Base-by-base conservation (phyloP, 2,329 filamentous ascomycete genomes). In the Aspergillus proliferans region DNA sequence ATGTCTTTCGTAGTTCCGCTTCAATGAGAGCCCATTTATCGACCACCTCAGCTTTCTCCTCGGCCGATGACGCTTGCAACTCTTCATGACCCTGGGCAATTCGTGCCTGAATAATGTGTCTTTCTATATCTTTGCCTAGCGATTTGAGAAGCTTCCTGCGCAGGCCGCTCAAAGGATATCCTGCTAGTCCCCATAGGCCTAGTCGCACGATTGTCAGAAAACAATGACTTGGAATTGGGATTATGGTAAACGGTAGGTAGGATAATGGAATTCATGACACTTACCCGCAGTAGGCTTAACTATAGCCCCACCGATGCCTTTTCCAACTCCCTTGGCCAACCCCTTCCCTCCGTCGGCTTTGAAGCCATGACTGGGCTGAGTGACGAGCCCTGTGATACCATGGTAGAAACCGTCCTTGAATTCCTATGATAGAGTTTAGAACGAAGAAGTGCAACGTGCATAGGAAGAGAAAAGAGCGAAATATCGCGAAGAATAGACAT, bases 181-280 rank as follows among this genome's bases (percentile, higher is more conserved):
- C 52, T 14, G 52, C 28, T 18, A 55, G 19, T 1, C 52, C 52
- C 50, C 50, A 55, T 21, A 55, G 19, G 12, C 52, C 52, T 55
- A 26, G n/a, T 24, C 10, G 5, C 3, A 38, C 15, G 14, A 7
- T 14, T 15, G 6, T 19, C 28, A 22, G 42, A 14, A n/a, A 4
- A n/a, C 6, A 4, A 15, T 9, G 6, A 0, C 5, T 43, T 7
- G 8, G 6, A 8, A 26, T 26, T 26, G 24, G 21, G 4, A 21
- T 21, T 21, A 21, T 21, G 3, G 3, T 21, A 4, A 21, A 21
- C 4, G 3, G 21, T 21, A 21, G 21, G 24, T 6, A 30, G n/a
- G 1, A 30, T 33, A 3, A 15, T 2, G 9, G 12, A 15, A 6
- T n/a, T 6, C 14, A 14, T 38, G 12, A 26, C 49, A 14, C 24